Evolutionary conservation across 1,284 basidiomycete species (phyloP).

Genomic region (Entoloma clypeatum): DNA sequence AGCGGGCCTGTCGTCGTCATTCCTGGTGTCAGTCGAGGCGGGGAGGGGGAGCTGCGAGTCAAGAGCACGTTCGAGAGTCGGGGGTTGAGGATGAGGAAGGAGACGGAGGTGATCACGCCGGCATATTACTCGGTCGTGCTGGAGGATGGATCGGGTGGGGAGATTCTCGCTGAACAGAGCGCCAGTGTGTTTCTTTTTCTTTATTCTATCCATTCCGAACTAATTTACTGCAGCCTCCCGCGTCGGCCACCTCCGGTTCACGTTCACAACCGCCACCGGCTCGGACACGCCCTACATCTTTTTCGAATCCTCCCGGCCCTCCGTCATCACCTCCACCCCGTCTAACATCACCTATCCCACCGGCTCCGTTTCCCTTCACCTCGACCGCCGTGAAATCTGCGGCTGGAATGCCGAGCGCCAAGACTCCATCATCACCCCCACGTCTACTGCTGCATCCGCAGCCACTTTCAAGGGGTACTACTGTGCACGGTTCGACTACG

Average conservation of each 20-base stretch:
- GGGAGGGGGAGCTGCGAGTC: slow-evolving; percentile 41
- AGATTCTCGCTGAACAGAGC: slow-evolving; percentile 60
- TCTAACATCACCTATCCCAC: slow-evolving; percentile 59
- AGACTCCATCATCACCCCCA: slow-evolving; percentile 65
- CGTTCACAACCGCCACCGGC: slow-evolving; percentile 40
- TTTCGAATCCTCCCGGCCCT: slow-evolving; percentile 65
- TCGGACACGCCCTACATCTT: slow-evolving; percentile 58
- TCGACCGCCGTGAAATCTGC: slow-evolving; percentile 48
- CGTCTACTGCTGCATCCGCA: slow-evolving; percentile 45
- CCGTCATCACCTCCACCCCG: slow-evolving; percentile 56
- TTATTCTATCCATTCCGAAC: slow-evolving; percentile 1
- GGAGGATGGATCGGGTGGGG: slow-evolving; percentile 46
- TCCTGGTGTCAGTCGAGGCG: slow-evolving; percentile 43
- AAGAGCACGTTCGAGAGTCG: slow-evolving; percentile 55
- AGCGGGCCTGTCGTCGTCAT: slow-evolving; percentile 64
- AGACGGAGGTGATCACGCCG: slow-evolving; percentile 58
- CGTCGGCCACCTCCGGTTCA: slow-evolving; percentile 75
- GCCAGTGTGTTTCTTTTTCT: slow-evolving; percentile 49
- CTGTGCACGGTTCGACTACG: slow-evolving; percentile 63
- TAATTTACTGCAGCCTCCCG: slow-evolving; percentile 49
- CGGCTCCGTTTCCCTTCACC: slow-evolving; percentile 49
- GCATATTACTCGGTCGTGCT: slow-evolving; percentile 69
- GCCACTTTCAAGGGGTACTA: slow-evolving; percentile 67
- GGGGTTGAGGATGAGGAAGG: slow-evolving; percentile 55
- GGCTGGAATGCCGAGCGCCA: slow-evolving; percentile 74